Evolutionary conservation across 2,329 filamentous ascomycete species (phyloP), one percentile per base, ranked within the genome.

Genomic region (Pseudomassariella vexata): DNA sequence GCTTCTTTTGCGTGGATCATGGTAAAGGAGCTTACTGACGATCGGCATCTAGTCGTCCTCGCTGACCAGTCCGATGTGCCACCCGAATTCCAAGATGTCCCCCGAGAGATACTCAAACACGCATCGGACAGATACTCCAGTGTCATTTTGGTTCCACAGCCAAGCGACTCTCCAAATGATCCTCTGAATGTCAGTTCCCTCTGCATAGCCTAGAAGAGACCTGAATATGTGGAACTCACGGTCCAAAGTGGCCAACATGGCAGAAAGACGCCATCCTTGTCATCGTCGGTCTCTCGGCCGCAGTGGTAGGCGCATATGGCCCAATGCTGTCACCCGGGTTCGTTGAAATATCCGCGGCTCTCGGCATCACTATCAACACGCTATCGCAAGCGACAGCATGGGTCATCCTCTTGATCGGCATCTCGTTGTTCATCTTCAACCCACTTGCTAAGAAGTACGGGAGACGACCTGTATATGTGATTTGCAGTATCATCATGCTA

Each of bases 261-360:
- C 53, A 57, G 35, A 68, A 68, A 39, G 65, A 69, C 41, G 32
- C 59, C 7, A 57, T 67, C 21, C 57, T 68, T 17, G 46, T 62
- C 34, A 63, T 69, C 39, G 60, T 65, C 4, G 59, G 60, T 19
- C 54, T 70, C 28, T 59, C 60, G 1, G 64, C 66, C 2, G 62
- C 59, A 6, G 61, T 71, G 0, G 64, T 70, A 4, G 67, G 67
- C 20, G 66, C 66, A 2, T 71, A 66, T 37, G 66, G 66, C 1
- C 66, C 66, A 1, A 70, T 71, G 66, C 59, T 70, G 5, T 62
- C 59, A 2, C 66, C 66, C 3, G 66, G 67, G 3, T 69, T 71
- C 36, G 59, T 68, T 15, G 50, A 61, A 21, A 63, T 73, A 23
- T 53, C 67, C 0, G 48, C 48, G 5, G 51, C 63, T 22, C 55